Conservation (phyloP, 495 filamentous ascomycete genomes). For the Alectoria sarmentosa region DNA sequence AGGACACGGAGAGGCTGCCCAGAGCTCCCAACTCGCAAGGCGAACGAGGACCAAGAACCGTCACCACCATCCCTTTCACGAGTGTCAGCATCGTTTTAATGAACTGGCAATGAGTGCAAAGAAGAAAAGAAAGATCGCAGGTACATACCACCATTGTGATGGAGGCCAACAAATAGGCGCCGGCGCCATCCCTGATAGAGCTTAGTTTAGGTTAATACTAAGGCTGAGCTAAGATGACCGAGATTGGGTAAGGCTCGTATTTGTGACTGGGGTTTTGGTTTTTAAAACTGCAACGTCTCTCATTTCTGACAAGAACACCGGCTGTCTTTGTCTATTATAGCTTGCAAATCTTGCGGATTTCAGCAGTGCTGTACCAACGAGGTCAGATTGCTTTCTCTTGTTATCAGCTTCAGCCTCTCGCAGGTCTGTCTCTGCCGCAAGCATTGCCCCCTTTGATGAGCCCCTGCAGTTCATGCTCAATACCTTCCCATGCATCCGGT, state of each 20-base stretch:
- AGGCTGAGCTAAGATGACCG: background rate
- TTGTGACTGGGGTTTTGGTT: background rate
- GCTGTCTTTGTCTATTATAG: background rate
- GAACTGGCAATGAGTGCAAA: background rate
- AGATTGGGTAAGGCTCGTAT: background rate
- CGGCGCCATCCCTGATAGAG: background rate
- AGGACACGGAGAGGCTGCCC: slow-evolving; percentile 39
- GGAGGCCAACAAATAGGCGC: slow-evolving; percentile 20
- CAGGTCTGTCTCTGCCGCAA: background rate
- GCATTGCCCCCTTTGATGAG: background rate
- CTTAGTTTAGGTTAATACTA: background rate
- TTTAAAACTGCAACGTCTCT: background rate
- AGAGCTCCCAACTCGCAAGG: slow-evolving; percentile 41
- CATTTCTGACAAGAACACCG: background rate
- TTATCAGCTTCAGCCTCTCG: background rate
- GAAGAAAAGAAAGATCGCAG: background rate
- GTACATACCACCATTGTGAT: slow-evolving; percentile 16
- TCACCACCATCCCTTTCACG: slow-evolving; percentile 44
- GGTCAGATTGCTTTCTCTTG: background rate
- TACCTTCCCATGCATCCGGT: background rate
- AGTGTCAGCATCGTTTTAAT: background rate
- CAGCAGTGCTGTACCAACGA: background rate
- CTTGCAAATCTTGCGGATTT: background rate
- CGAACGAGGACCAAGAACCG: slow-evolving; percentile 47
- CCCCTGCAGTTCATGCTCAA: background rate